Percentiles rank a stretch among this genome's conserved stretches.
Conservation (phyloP, 2,329 filamentous ascomycete species). For the Chalara sp. region DNA sequence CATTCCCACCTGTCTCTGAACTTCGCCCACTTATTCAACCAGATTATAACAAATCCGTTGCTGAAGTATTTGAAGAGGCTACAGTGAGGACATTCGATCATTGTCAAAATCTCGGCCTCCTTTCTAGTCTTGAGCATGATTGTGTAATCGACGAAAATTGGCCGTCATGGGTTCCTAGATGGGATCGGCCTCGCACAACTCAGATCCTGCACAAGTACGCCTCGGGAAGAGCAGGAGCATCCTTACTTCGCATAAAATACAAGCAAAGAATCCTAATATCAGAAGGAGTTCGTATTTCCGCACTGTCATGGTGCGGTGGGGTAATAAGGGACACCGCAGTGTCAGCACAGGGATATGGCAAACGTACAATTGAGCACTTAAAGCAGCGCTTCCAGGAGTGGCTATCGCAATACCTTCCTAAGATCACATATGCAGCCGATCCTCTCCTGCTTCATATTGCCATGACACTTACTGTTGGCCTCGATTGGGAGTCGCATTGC, state of each 20-base stretch:
- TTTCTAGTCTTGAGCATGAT: conserved; percentile 6
- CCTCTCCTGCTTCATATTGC: conserved; percentile 6
- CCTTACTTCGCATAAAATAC: conserved; percentile 5
- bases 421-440: conserved; percentile 4
- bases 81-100: conserved; percentile 6
- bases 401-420: conserved; percentile 4
- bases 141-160: conserved; percentile 5
- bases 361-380: conserved; percentile 1
- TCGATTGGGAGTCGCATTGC: conserved; percentile 5
- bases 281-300: conserved; percentile 7
- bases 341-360: background rate
- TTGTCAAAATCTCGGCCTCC: conserved; percentile 3
- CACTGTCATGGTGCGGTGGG: conserved; percentile 6
- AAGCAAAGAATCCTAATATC: conserved; percentile 2
- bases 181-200: conserved; percentile 7
- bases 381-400: conserved; percentile 5
- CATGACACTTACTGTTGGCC: conserved; percentile 7
- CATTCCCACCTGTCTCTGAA: conserved; percentile 5
- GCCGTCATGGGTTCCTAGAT: conserved; percentile 9
- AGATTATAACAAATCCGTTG: conserved; percentile 12
- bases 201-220: conserved; percentile 6
- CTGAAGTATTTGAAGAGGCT: conserved; percentile 10
- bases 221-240: conserved; percentile 5
- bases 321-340: background rate
- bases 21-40: conserved; percentile 6